Base-by-base conservation (phyloP, 257 asterid genomes). In the Penstemon eatonii region DNA sequence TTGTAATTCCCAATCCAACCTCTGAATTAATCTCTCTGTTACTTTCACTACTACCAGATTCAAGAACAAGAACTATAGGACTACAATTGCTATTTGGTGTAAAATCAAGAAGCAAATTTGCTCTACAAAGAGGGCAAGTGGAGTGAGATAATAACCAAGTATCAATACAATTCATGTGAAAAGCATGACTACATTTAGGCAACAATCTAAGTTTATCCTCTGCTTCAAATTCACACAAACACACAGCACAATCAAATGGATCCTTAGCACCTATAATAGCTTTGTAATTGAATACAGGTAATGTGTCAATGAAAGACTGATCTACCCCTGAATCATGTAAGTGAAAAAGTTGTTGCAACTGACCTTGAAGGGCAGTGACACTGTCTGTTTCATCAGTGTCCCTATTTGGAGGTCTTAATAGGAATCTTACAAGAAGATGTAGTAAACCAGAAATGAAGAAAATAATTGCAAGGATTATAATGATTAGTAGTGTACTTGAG, bases 111-210 rank as follows among this genome's bases (percentile, higher is more conserved):
- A 90, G 83, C 75, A 93, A 91, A 8, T 89, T 69, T 51, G 82
- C 90, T 68, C 98, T 78, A 63, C 98, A 93, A 40, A 93, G 94
- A n/a, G 98, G 98, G 53, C 98, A 93, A 0, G 96, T 84, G 3
- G 98, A 93, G 73, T 93, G 90, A 0, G 97, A 84, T 19, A 90
- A 76, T n/a, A 93, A 97, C 98, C 98, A 93, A 46, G 97, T 93
- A 59, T 90, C 98, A 11, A 90, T 90, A 67, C 98, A 93, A 15
- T 46, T 80, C 73, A 90, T 81, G 69, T 93, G 98, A 75, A 93
- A 93, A 50, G 98, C 98, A 78, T 93, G 98, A 81, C 97, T 84
- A 73, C 98, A 93, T 52, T 70, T 76, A 0, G 98, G 98, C 57
- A 93, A 96, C 84, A 93, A 70, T 67, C 98, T 85, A 77, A 93